Evolutionary conservation across 2,329 filamentous ascomycete genomes (phyloP).

Genomic region (Claviceps sp.): DNA sequence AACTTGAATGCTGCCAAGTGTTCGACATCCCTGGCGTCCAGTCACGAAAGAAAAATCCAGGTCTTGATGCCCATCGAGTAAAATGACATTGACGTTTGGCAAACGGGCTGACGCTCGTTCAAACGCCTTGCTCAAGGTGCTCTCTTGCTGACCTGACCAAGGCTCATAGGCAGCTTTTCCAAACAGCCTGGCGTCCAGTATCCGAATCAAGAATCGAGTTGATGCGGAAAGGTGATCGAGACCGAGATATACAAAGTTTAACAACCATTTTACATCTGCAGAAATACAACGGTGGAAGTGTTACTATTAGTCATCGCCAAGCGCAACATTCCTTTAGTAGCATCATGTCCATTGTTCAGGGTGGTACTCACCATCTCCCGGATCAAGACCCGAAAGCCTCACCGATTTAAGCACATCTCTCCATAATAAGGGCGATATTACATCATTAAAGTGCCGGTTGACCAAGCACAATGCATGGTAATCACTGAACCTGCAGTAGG

Average conservation of each 20-base stretch:
- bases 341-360: neutral
- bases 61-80: constrained; percentile 34
- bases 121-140: constrained; percentile 24
- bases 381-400: constrained; percentile 26
- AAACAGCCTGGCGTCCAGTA: constrained; percentile 35
- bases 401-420: constrained; percentile 30
- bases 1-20: constrained; percentile 15
- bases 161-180: constrained; percentile 26
- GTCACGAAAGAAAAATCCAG: constrained; percentile 28
- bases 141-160: constrained; percentile 24
- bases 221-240: constrained; percentile 19
- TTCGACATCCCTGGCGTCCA: constrained; percentile 4
- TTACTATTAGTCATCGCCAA: neutral
- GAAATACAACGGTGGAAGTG: neutral
- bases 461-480: constrained; percentile 36
- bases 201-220: constrained; percentile 30
- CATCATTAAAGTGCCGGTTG: constrained; percentile 28
- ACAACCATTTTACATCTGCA: constrained; percentile 36
- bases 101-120: constrained; percentile 24
- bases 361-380: constrained; percentile 28
- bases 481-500: constrained; percentile 27
- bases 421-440: constrained; percentile 41
- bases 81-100: constrained; percentile 30
- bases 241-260: constrained; percentile 29
- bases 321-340: too few relatives aligned